Conservation (phyloP, 805 yeast genomes). For the Metschnikowia koreensis region DNA sequence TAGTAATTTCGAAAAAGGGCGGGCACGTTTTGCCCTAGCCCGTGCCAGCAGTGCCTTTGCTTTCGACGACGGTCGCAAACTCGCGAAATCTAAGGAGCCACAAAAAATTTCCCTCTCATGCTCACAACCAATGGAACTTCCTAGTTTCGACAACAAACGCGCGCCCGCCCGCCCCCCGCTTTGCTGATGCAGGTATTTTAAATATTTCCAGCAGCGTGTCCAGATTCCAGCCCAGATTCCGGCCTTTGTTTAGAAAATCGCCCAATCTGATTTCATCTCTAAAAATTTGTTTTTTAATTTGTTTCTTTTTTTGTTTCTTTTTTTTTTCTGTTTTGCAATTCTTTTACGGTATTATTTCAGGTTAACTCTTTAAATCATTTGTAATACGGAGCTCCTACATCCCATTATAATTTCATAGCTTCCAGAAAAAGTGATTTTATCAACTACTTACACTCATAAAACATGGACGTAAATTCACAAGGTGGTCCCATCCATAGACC, state of each 20-base stretch:
- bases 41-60: not conserved
- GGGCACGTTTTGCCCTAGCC: no score
- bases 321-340: no score
- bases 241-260: no score
- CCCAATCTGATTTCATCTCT: no score
- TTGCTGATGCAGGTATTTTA: not conserved
- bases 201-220: not conserved
- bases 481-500: not conserved
- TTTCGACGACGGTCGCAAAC: not conserved
- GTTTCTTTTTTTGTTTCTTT: no score
- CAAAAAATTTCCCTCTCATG: not conserved
- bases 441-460: conserved; percentile 7
- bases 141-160: not conserved
- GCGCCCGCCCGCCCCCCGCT: conserved; percentile 1
- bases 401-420: not conserved
- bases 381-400: not conserved
- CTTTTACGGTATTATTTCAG: no score
- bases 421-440: not conserved
- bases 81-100: not conserved
- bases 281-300: no score
- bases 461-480: not conserved
- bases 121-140: not conserved
- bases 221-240: no score
- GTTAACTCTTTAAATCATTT: no score
- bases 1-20: no score